Base-by-base conservation (phyloP, 176 grass and related monocot genomes). In the Zea luxurians region DNA sequence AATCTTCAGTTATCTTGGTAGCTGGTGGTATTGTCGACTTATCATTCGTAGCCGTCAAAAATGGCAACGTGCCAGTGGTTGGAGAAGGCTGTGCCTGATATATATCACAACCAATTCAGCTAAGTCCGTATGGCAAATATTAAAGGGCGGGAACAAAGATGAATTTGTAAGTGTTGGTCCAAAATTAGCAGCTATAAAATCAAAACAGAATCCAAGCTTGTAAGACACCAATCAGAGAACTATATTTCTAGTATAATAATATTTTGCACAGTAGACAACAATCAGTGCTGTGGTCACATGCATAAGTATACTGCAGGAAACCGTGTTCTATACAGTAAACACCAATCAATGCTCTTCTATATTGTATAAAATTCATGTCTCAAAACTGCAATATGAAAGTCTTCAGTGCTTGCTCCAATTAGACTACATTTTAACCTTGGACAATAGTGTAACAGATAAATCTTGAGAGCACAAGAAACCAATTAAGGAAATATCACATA, bases 31-130 rank as follows among this genome's bases (percentile, higher is more conserved):
- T 65, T 61, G 86, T 70, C 75, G 79, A 67, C 16, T 61, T 91
- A 17, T 66, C 68, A 68, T 74, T 64, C 43, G 47, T n/a, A 78
- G 58, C 81, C 75, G 76, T 79, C 20, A 75, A 80, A 88, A 83
- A 92, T 16, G 89, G 85, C 65, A 93, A 83, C 70, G 89, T 96
- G 12, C 90, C 96, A 17, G 90, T 99, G 71, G 96, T 96, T 78
- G 96, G 96, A 82, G 92, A 99, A 87, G 88, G 78, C 41, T 93
- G 90, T 71, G 75, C 84, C 92, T 99, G 83, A 12, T 90, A 93
- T 60, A 73, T 38, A 88, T 48, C 64, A 81, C 55, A 76, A 75
- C 4, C 2, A 69, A 77, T 43, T 66, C 45, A 61, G 27, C 4
- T 50, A 73, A 44, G 62, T 64, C 47, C 10, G 44, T 36, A 83